phyloP scores from a whole-genome alignment of 495 filamentous ascomycete species.

The Talaromyces nanjingensis region DNA sequence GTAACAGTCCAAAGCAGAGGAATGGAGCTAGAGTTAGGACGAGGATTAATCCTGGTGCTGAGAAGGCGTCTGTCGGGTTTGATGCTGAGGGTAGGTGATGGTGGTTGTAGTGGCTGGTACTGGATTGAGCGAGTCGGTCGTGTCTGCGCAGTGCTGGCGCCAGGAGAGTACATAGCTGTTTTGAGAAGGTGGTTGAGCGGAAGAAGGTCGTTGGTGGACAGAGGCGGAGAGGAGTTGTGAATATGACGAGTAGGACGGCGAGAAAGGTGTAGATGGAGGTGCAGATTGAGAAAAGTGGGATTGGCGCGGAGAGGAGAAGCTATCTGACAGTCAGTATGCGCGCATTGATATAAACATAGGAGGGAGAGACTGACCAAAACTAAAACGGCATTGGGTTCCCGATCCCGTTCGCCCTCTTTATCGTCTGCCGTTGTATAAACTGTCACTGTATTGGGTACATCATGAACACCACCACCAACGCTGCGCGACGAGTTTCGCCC shows the following conservation, averaged over 20 bases:
- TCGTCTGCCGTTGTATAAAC: conserved; percentile 5
- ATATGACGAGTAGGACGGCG: conserved; percentile 32
- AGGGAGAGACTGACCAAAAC: conserved; percentile 12
- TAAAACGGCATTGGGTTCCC: conserved; percentile 18
- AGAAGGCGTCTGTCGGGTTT: conserved; percentile 23
- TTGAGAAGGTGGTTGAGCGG: conserved; percentile 27
- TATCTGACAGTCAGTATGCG: conserved; percentile 13
- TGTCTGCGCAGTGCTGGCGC: conserved; percentile 37
- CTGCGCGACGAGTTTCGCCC: not conserved
- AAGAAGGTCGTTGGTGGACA: conserved; percentile 32
- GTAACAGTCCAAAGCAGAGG: conserved; percentile 43
- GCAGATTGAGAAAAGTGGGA: conserved; percentile 37
- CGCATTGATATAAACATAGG: too few species aligned
- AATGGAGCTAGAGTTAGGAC: conserved; percentile 50
- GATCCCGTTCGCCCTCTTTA: conserved; percentile 11
- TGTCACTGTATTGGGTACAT: conserved; percentile 2
- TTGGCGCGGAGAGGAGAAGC: conserved; percentile 42
- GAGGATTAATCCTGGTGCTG: conserved; percentile 33
- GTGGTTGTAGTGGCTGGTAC: conserved; percentile 20
- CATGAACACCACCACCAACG: not conserved
- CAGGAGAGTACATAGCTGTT: conserved; percentile 34
- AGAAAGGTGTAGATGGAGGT: conserved; percentile 39
- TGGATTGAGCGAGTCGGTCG: conserved; percentile 33
- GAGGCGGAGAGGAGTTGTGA: conserved; percentile 36
- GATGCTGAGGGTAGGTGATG: conserved; percentile 15